These are phyloP conservation scores for Rutstroemia sydowiana DNA, from an alignment of 2,329 filamentous ascomycete genomes.

Conservation along the genomic window DNA sequence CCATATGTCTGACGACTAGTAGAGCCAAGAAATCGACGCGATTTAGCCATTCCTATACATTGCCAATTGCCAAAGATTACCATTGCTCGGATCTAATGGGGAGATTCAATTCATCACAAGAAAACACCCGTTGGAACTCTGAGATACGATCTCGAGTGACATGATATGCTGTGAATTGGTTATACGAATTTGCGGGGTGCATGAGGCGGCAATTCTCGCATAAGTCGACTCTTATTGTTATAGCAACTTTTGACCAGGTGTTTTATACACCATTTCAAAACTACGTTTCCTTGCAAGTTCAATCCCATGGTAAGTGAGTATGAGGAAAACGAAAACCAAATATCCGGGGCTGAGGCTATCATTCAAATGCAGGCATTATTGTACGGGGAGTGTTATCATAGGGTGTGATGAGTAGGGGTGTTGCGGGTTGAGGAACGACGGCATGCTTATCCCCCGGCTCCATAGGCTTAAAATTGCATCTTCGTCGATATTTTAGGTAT, in stretches of 20 bases:
- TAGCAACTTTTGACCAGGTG: background rate
- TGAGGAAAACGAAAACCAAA: background rate
- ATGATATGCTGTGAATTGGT: background rate
- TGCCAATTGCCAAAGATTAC: constrained; percentile 4
- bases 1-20: background rate
- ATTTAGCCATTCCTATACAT: background rate
- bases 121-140: background rate
- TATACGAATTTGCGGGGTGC: constrained; percentile 4
- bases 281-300: too few species aligned
- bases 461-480: background rate
- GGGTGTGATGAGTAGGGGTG: background rate
- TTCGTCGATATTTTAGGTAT: background rate
- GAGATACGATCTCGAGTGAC: constrained; percentile 2
- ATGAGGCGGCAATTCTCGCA: background rate
- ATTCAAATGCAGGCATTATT: too few species aligned
- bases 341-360: too few species aligned
- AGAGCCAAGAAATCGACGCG: background rate
- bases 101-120: background rate
- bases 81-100: background rate
- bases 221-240: background rate
- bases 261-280: background rate
- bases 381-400: background rate
- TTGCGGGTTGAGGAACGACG: background rate
- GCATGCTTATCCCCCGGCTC: background rate
- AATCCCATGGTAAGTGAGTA: too few species aligned